Conservation (phyloP, 257 asterid genomes). For the Primulina eburnea region DNA sequence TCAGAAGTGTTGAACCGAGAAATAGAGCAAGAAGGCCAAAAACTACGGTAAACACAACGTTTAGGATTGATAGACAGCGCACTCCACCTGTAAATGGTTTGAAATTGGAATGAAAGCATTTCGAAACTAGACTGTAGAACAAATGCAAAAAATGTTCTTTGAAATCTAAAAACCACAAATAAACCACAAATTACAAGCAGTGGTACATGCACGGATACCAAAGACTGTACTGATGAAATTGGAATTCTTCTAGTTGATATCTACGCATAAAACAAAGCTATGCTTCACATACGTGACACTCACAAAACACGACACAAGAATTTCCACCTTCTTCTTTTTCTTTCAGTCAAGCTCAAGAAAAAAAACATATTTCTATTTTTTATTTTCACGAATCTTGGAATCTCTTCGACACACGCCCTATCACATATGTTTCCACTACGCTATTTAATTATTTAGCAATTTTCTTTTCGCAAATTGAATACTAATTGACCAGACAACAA, state of each 20-base stretch:
- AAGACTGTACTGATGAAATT: background rate
- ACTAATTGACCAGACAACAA: slow-evolving; percentile 1
- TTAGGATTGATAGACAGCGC: slow-evolving; percentile 83
- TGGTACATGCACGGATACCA: background rate
- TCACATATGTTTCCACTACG: slow-evolving; percentile 11
- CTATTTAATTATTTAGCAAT: background rate
- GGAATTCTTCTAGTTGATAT: background rate
- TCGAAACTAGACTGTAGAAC: background rate
- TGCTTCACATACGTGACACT: background rate
- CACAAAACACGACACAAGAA: background rate
- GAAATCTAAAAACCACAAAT: slow-evolving; percentile 9
- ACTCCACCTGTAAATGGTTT: slow-evolving; percentile 60
- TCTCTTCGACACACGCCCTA: slow-evolving; percentile 4
- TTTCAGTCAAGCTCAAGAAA: slow-evolving; percentile 5
- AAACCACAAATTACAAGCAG: slow-evolving; percentile 1
- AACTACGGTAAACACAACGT: slow-evolving; percentile 56
- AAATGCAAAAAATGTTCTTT: background rate
- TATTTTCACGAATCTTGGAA: slow-evolving; percentile 1
- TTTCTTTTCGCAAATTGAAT: background rate
- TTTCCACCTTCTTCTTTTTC: background rate
- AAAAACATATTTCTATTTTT: background rate
- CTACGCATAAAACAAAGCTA: background rate
- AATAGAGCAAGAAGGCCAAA: slow-evolving; percentile 84
- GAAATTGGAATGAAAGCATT: background rate
- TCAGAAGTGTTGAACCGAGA: slow-evolving; percentile 92